Evolutionary conservation across 805 yeast genomes (phyloP).

Genomic region (Candida pini): DNA sequence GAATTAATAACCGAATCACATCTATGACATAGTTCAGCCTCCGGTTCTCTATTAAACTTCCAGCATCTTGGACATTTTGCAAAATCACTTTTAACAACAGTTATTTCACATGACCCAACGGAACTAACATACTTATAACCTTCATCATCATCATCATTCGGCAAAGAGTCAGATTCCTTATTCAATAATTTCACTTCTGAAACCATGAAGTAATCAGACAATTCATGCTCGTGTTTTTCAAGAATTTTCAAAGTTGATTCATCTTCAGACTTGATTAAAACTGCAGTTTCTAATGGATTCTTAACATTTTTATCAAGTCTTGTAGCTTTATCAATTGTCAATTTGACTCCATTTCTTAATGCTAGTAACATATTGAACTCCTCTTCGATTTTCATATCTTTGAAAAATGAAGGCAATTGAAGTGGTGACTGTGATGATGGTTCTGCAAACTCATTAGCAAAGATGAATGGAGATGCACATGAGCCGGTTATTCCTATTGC

Average conservation of each 20-base stretch:
- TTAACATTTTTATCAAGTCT: slow-evolving; percentile 42
- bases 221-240: slow-evolving; percentile 33
- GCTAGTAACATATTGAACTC: slow-evolving; percentile 43
- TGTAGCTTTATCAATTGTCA: slow-evolving; percentile 52
- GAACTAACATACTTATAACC: slow-evolving; percentile 25
- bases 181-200: slow-evolving; percentile 50
- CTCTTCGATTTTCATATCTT: slow-evolving; percentile 29
- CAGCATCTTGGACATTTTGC: slow-evolving; percentile 93
- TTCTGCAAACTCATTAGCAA: too few species aligned
- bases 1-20: slow-evolving; percentile 45
- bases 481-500: slow-evolving; percentile 18
- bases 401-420: slow-evolving; percentile 33
- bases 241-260: slow-evolving; percentile 7
- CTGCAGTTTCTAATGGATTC: slow-evolving; percentile 55
- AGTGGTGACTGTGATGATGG: too few species aligned
- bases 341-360: slow-evolving; percentile 45
- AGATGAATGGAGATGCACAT: slow-evolving; percentile 43
- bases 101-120: slow-evolving; percentile 25
- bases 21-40: slow-evolving; percentile 56
- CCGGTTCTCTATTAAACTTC: slow-evolving; percentile 57
- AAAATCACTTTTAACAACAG: slow-evolving; percentile 32
- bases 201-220: slow-evolving; percentile 56
- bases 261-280: slow-evolving; percentile 31
- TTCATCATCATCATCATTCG: background rate
- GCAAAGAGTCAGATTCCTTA: slow-evolving; percentile 1